These are phyloP conservation scores for Hypoxylon rickii DNA, from an alignment of 495 filamentous ascomycete genomes.

Conservation along the genomic window DNA sequence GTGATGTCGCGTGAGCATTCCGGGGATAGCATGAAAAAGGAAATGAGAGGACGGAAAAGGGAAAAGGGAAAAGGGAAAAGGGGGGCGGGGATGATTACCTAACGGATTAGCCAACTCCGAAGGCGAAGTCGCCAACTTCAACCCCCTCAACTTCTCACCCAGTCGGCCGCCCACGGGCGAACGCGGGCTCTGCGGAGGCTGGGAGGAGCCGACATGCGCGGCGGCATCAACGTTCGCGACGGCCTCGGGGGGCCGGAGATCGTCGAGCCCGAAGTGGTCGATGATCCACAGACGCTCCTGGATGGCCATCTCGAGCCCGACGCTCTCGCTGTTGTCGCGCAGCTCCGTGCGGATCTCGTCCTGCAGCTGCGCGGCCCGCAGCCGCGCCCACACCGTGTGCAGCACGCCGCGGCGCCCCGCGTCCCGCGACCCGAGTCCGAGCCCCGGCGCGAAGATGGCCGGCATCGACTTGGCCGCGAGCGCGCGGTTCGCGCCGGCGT, in stretches of 20 bases:
- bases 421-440: slow-evolving; percentile 65
- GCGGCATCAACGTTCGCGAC: slow-evolving; percentile 22
- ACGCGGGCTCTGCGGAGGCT: slow-evolving; percentile 55
- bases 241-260: slow-evolving; percentile 22
- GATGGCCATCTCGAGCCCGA: slow-evolving; percentile 78
- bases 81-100: slow-evolving; percentile 42
- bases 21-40: neutral
- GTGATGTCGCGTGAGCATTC: neutral
- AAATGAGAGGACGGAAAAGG: neutral
- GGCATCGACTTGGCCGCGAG: slow-evolving; percentile 73
- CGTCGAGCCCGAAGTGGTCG: slow-evolving; percentile 69
- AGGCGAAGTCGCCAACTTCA: slow-evolving; percentile 74
- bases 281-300: slow-evolving; percentile 84
- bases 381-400: slow-evolving; percentile 83
- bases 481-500: slow-evolving; percentile 42
- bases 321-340: slow-evolving; percentile 69
- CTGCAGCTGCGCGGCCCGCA: slow-evolving; percentile 71
- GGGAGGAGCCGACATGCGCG: slow-evolving; percentile 25
- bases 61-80: neutral
- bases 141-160: slow-evolving; percentile 73
- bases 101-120: slow-evolving; percentile 56
- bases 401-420: slow-evolving; percentile 77
- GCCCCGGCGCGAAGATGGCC: slow-evolving; percentile 76
- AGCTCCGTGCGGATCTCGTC: slow-evolving; percentile 69
- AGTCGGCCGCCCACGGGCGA: slow-evolving; percentile 67